Percentiles rank a stretch among this genome's conserved stretches.
phyloP scores from a whole-genome alignment of 148 eudicot genomes.

The Rheum nobile region DNA sequence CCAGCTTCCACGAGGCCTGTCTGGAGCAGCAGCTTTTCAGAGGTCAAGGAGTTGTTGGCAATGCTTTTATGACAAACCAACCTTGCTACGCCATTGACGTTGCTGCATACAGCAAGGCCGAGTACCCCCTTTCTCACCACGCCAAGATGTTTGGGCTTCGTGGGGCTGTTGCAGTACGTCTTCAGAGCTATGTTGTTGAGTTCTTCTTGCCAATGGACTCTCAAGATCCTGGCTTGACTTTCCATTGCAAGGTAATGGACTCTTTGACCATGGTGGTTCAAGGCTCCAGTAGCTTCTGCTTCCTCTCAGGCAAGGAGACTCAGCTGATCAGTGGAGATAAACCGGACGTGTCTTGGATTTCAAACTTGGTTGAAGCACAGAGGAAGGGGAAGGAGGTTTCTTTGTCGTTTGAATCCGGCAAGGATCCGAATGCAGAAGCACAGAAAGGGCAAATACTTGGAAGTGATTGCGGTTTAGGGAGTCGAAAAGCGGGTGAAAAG shows the following conservation, averaged over 20 bases:
- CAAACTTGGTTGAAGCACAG: slow-evolving; percentile 34
- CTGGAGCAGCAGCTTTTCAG: slow-evolving; percentile 49
- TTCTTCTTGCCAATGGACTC: slow-evolving; percentile 49
- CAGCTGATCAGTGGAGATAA: neutral
- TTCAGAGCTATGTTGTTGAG: slow-evolving; percentile 57
- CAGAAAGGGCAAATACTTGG: slow-evolving; percentile 21
- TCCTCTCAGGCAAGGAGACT: slow-evolving; percentile 31
- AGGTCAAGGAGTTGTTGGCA: slow-evolving; percentile 67
- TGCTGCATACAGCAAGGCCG: slow-evolving; percentile 45
- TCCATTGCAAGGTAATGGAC: slow-evolving; percentile 28
- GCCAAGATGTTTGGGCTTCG: slow-evolving; percentile 51
- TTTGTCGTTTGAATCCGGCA: slow-evolving; percentile 28
- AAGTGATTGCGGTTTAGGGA: slow-evolving; percentile 17
- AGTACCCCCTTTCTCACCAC: slow-evolving; percentile 69
- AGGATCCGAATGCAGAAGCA: slow-evolving; percentile 32
- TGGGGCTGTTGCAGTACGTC: slow-evolving; percentile 58
- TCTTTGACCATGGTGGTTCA: slow-evolving; percentile 35
- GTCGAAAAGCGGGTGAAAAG: slow-evolving; percentile 28
- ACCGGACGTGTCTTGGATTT: slow-evolving; percentile 29
- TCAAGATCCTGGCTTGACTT: slow-evolving; percentile 26
- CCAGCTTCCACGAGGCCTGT: slow-evolving; percentile 69
- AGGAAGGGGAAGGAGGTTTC: slow-evolving; percentile 40
- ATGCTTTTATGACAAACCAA: slow-evolving; percentile 57
- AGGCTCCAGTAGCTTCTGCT: slow-evolving; percentile 35
- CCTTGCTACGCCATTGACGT: slow-evolving; percentile 59